Percentiles rank a stretch among this genome's conserved stretches.
These are phyloP conservation scores for Cytauxzoon felis DNA, from an alignment of 169 alveolate genomes.

Conservation along the genomic window DNA sequence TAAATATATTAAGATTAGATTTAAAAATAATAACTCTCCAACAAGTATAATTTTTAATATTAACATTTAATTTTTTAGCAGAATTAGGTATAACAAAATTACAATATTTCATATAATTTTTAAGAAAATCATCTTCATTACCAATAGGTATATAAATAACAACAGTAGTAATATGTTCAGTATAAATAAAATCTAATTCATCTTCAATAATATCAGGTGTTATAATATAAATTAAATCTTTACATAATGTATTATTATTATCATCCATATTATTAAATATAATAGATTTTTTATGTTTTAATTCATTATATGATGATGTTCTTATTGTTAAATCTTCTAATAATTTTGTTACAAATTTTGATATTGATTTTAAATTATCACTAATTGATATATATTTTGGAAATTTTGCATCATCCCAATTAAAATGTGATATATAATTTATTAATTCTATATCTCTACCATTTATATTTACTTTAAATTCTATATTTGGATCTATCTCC, in stretches of 20 bases:
- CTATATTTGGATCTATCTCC: conserved; percentile 68
- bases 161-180: conserved; percentile 79
- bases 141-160: conserved; percentile 79
- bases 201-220: conserved; percentile 80
- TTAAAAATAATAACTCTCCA: conserved; percentile 78
- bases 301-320: conserved; percentile 75
- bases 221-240: conserved; percentile 79
- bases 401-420: conserved; percentile 87
- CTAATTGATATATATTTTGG: conserved; percentile 79
- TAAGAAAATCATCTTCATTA: conserved; percentile 64
- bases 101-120: conserved; percentile 65
- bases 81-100: conserved; percentile 81
- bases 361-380: conserved; percentile 74
- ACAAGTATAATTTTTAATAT: conserved; percentile 45
- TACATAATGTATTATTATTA: conserved; percentile 43
- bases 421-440: conserved; percentile 75
- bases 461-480: conserved; percentile 69
- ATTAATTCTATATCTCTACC: conserved; percentile 73
- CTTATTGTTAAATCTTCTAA: conserved; percentile 76
- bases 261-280: conserved; percentile 54
- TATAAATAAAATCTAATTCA: conserved; percentile 70
- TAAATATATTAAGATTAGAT: conserved; percentile 70
- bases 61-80: conserved; percentile 65
- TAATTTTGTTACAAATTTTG: conserved; percentile 75
- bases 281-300: conserved; percentile 66